Conservation (phyloP, 495 filamentous ascomycete genomes). For the Xylaria bambusicola region DNA sequence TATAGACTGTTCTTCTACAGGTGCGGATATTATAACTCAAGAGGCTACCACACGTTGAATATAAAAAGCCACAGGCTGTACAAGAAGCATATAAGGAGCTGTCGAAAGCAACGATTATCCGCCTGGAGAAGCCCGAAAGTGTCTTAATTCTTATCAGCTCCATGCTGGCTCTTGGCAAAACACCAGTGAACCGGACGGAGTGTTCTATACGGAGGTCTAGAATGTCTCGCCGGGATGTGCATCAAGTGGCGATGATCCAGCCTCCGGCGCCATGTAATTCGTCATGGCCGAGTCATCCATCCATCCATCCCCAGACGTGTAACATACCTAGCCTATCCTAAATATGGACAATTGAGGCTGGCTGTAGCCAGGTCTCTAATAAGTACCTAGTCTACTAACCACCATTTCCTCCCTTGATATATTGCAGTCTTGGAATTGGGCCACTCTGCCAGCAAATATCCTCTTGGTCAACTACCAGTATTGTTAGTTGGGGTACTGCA, state of each 20-base stretch:
- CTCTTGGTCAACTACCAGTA: not conserved
- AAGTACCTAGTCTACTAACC: not conserved
- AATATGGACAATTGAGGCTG: not conserved
- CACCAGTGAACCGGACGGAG: not conserved
- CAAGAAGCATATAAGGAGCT: no score
- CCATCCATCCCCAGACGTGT: not conserved
- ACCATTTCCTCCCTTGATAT: not conserved
- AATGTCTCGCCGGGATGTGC: constrained; percentile 1
- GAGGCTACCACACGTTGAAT: no score
- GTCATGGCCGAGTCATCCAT: not conserved
- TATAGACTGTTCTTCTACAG: no score
- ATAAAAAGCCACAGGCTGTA: no score
- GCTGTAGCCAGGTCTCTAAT: not conserved
- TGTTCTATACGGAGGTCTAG: not conserved
- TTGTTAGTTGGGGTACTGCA: no score
- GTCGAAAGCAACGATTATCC: not conserved
- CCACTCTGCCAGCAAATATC: no score
- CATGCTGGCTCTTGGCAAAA: no score
- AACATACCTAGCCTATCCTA: not conserved
- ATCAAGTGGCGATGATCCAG: not conserved
- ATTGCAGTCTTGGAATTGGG: no score
- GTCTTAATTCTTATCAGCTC: no score
- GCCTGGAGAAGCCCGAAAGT: no score
- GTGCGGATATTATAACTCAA: no score
- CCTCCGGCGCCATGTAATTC: not conserved